Base-by-base conservation (phyloP, 305 asterid genomes). In the Euphrasia arctica region DNA sequence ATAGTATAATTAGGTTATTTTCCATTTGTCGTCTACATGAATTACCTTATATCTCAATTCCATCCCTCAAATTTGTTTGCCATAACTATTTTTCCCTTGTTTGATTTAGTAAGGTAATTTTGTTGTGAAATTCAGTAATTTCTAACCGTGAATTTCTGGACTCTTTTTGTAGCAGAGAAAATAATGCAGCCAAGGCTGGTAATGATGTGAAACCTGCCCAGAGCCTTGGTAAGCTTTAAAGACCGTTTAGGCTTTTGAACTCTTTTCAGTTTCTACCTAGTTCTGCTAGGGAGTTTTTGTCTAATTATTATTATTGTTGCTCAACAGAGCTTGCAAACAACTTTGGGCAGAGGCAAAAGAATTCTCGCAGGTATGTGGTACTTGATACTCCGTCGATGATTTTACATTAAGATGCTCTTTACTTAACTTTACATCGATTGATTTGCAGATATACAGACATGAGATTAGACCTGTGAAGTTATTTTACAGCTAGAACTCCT, bases 371-470 rank as follows among this genome's bases (percentile, higher is more conserved):
- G 98, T 74, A 76, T 68, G 81, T 69, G 71, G 60, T 14, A 48
- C 71, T 52, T 66, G 11, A 43, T 55, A 14, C 56, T 13, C 56
- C 29, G 12, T 10, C 39, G 41, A 32, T 61, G 43, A 60, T 3
- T 39, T 70, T 61, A 41, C 34, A 6, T 32, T 58, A 28, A 18
- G 2, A 55, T 32, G 45, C 58, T 22, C 13, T 6, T 2, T 57
- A 12, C 76, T 70, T 39, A 63, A 39, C 27, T 5, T 32, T 48
- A 50, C 47, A 9, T 59, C 54, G 15, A 54, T 68, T 60, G 56
- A 31, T 68, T 54, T 78, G 81, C 94, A 92, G 98, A 90, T 92
- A 93, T 71, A 83, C 97, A 18, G 97, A 88, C 81, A 93, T 93
- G 99, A 88, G 88, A 76, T 93, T 93, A 67, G 94, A 83, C 79